Percentiles rank a stretch among this genome's conserved stretches.
phyloP scores from a whole-genome alignment of 1,284 basidiomycete genomes.

The Blastosporella zonata region DNA sequence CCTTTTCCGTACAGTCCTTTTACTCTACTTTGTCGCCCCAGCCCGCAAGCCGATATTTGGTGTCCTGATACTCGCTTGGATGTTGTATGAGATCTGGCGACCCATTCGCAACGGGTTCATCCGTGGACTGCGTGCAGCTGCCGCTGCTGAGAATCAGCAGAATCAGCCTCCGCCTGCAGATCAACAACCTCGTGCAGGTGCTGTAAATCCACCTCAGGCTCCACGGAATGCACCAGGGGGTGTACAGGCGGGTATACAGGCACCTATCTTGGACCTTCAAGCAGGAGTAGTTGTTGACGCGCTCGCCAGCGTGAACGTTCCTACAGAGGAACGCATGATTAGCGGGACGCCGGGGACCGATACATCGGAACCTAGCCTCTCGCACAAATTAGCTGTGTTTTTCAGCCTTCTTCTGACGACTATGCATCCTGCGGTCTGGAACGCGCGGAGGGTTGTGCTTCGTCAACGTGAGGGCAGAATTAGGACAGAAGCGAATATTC shows the following conservation, averaged over 20 bases:
- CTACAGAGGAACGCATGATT: conserved; percentile 52
- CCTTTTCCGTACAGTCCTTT: conserved; percentile 60
- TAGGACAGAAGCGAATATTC: conserved; percentile 60
- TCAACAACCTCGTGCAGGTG: conserved; percentile 18
- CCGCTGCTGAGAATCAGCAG: conserved; percentile 26
- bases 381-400: conserved; percentile 55
- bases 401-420: conserved; percentile 57
- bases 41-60: conserved; percentile 71
- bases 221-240: conserved; percentile 17
- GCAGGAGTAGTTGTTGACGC: conserved; percentile 41
- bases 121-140: conserved; percentile 36
- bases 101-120: conserved; percentile 57
- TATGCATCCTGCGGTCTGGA: conserved; percentile 70
- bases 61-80: conserved; percentile 63
- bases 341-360: conserved; percentile 30
- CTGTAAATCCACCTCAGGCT: conserved; percentile 14
- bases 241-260: conserved; percentile 21
- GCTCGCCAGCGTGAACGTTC: conserved; percentile 56
- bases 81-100: conserved; percentile 74
- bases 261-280: conserved; percentile 33
- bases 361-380: conserved; percentile 39
- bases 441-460: conserved; percentile 58
- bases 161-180: conserved; percentile 22
- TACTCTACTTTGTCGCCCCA: conserved; percentile 79
- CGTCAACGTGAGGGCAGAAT: conserved; percentile 64